Conservation (phyloP, 768 basidiomycete species). For the Gloeostereum incarnatum region DNA sequence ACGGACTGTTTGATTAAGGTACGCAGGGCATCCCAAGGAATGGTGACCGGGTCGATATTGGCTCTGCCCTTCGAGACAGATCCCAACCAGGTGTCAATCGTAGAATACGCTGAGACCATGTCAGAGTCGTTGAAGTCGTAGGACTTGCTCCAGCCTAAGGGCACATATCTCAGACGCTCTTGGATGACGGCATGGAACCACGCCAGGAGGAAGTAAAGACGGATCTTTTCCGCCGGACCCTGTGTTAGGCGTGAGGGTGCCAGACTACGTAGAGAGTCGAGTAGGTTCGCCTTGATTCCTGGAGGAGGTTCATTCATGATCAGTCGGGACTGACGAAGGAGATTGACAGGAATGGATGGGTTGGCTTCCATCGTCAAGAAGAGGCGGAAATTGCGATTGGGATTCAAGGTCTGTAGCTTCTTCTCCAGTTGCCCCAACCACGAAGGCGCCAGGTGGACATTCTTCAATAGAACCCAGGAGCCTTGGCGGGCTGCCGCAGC, state of each 20-base stretch:
- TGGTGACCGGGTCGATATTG: slow-evolving; percentile 84
- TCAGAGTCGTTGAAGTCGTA: slow-evolving; percentile 99
- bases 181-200: slow-evolving; percentile 99
- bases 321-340: slow-evolving; percentile 90
- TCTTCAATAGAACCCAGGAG: slow-evolving; percentile 95
- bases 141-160: slow-evolving; percentile 91
- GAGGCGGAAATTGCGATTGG: slow-evolving; percentile 87
- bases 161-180: slow-evolving; percentile 92
- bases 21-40: slow-evolving; percentile 95
- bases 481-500: slow-evolving; percentile 88
- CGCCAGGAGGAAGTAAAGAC: slow-evolving; percentile 91
- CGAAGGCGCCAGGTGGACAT: slow-evolving; percentile 90
- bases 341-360: slow-evolving; percentile 91
- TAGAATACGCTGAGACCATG: slow-evolving; percentile 84
- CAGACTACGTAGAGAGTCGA: slow-evolving; percentile 80
- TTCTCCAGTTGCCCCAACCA: slow-evolving; percentile 98
- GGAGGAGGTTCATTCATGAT: slow-evolving; percentile 99
- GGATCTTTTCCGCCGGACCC: slow-evolving; percentile 88
- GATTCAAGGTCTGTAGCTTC: slow-evolving; percentile 85
- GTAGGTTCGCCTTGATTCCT: slow-evolving; percentile 91
- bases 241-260: slow-evolving; percentile 60
- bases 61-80: slow-evolving; percentile 76
- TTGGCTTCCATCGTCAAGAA: slow-evolving; percentile 99
- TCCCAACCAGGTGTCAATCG: slow-evolving; percentile 87
- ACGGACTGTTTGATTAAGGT: slow-evolving; percentile 93